These are phyloP conservation scores for Dothistroma septosporum DNA, from an alignment of 2,329 filamentous ascomycete species.

Conservation along the genomic window DNA sequence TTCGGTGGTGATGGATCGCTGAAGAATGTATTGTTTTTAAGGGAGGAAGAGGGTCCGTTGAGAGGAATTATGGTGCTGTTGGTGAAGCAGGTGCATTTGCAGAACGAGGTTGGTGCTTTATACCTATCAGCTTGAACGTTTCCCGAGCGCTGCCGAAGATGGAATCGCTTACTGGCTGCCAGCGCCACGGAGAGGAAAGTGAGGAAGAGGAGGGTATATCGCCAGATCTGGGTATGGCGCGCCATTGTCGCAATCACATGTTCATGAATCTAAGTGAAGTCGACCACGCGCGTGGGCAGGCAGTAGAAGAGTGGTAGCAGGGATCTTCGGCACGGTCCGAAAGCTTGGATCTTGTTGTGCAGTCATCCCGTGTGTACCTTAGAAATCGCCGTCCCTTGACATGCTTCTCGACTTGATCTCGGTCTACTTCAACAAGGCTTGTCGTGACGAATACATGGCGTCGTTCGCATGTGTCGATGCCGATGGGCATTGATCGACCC, in stretches of 20 bases:
- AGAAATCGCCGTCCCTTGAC: too few relatives aligned
- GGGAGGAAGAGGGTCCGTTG: slow-evolving; percentile 40
- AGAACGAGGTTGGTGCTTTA: slow-evolving; percentile 60
- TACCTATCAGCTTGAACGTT: background rate
- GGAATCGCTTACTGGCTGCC: slow-evolving; percentile 40
- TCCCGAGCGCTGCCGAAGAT: background rate
- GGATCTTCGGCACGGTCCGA: background rate
- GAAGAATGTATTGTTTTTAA: slow-evolving; percentile 18
- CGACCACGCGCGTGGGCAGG: background rate
- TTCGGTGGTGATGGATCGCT: slow-evolving; percentile 6
- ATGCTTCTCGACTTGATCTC: background rate
- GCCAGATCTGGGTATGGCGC: slow-evolving; percentile 16
- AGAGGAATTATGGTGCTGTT: slow-evolving; percentile 66
- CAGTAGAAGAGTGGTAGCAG: background rate
- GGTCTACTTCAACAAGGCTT: too few relatives aligned
- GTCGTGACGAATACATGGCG: too few relatives aligned
- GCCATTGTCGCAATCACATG: slow-evolving; percentile 9
- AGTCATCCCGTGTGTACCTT: background rate
- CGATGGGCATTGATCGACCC: too few relatives aligned
- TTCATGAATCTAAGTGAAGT: background rate
- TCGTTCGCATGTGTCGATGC: too few relatives aligned
- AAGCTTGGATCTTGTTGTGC: background rate
- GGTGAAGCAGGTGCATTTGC: slow-evolving; percentile 67
- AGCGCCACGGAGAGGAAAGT: slow-evolving; percentile 37
- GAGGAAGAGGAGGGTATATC: slow-evolving; percentile 28